Conservation (phyloP, 2,329 filamentous ascomycete species). For the Pyricularia sp. region DNA sequence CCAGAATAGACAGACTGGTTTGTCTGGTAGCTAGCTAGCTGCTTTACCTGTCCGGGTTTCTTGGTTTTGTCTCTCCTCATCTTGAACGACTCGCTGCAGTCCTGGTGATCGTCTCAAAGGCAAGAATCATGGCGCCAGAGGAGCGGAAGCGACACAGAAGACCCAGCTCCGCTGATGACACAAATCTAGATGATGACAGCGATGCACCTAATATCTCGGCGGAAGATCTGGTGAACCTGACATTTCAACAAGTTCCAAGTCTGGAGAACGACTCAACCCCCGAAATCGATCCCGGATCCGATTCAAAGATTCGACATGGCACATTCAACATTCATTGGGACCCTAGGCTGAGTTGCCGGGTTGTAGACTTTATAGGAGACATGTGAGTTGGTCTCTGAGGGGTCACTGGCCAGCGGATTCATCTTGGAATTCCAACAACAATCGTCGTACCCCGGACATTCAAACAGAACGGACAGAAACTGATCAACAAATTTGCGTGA, state of each 20-base stretch:
- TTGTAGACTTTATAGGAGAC: neutral
- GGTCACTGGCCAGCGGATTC: neutral
- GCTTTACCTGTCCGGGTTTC: neutral
- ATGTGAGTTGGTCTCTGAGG: neutral
- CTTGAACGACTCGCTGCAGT: neutral
- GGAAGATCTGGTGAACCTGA: neutral
- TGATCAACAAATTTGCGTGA: neutral
- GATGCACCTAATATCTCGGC: neutral
- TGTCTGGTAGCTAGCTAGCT: neutral
- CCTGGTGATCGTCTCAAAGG: neutral
- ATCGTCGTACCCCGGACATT: neutral
- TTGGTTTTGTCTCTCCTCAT: neutral
- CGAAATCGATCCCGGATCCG: neutral
- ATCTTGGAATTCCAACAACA: neutral
- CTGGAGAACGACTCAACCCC: neutral
- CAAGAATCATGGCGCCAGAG: neutral
- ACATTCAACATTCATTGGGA: neutral
- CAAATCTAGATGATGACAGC: neutral
- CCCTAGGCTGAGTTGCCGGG: neutral
- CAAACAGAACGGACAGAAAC: neutral
- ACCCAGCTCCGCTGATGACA: neutral
- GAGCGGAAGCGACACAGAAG: neutral
- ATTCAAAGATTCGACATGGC: neutral
- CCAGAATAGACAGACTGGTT: neutral
- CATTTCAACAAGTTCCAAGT: neutral